phyloP scores from a whole-genome alignment of 805 yeast species.

The Naumovozyma baii region DNA sequence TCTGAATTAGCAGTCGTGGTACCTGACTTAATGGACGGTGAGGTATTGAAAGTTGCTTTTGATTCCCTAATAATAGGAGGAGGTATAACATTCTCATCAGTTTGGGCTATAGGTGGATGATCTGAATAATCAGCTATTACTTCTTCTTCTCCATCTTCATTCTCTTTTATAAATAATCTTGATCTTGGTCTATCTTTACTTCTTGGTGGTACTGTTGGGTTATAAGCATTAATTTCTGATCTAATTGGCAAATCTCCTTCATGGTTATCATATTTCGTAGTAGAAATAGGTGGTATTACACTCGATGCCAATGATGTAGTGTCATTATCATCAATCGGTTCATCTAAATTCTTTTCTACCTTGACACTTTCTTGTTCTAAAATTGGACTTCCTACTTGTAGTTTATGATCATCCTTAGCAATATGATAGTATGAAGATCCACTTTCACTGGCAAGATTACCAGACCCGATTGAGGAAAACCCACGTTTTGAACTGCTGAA shows the following conservation, averaged over 20 bases:
- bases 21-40: not conserved
- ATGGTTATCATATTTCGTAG: conserved; percentile 10
- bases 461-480: conserved; percentile 11
- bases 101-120: too few relatives aligned
- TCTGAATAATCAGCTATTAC: not conserved
- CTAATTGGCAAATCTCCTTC: conserved; percentile 15
- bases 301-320: conserved; percentile 19
- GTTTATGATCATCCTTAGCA: not conserved
- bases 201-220: conserved; percentile 29
- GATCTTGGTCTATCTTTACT: conserved; percentile 27
- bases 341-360: not conserved
- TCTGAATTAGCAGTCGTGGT: conserved; percentile 6
- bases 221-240: conserved; percentile 14
- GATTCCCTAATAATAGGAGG: not conserved
- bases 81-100: too few relatives aligned
- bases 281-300: conserved; percentile 19
- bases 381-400: not conserved
- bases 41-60: not conserved
- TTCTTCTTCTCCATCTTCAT: conserved; percentile 5
- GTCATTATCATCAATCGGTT: conserved; percentile 5
- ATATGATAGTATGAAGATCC: conserved; percentile 13
- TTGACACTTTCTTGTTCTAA: not conserved
- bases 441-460: conserved; percentile 17
- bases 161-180: conserved; percentile 11
- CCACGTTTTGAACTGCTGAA: conserved; percentile 1